Percentiles rank a stretch among this genome's conserved stretches.
These are phyloP conservation scores for Myxozyma sirexii DNA, from an alignment of 805 yeast species.

Conservation along the genomic window DNA sequence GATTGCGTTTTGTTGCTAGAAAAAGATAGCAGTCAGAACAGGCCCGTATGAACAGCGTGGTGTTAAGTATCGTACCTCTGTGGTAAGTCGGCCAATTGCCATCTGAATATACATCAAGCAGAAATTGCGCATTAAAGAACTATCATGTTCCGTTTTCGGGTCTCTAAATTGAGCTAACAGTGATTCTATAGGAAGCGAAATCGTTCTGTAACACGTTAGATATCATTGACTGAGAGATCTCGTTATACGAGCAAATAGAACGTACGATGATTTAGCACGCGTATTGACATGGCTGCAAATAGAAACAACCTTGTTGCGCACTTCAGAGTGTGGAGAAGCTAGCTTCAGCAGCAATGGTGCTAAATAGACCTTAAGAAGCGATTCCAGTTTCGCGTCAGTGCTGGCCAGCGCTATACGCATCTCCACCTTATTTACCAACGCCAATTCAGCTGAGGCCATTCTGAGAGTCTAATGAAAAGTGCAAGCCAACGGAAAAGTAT, in stretches of 20 bases:
- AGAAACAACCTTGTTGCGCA: constrained; percentile 66
- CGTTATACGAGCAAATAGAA: constrained; percentile 5
- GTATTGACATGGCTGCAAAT: constrained; percentile 69
- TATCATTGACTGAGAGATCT: too few species aligned
- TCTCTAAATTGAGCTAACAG: constrained; percentile 63
- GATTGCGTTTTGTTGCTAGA: constrained; percentile 41
- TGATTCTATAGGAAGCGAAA: constrained; percentile 66
- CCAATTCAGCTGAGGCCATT: constrained; percentile 53
- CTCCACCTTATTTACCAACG: constrained; percentile 67
- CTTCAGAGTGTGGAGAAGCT: constrained; percentile 67
- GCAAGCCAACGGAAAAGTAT: neutral
- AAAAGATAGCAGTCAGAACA: neutral
- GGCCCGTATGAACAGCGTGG: neutral
- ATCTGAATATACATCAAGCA: constrained; percentile 63
- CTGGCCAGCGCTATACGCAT: constrained; percentile 76
- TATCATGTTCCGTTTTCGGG: constrained; percentile 48
- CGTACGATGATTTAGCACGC: constrained; percentile 54
- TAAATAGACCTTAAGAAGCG: constrained; percentile 61
- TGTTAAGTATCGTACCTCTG: constrained; percentile 34
- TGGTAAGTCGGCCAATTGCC: constrained; percentile 60
- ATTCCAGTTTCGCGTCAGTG: constrained; percentile 64
- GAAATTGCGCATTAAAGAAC: constrained; percentile 22
- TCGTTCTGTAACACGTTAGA: constrained; percentile 21
- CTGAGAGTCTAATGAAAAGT: neutral
- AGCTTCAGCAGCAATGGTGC: constrained; percentile 79